These are phyloP conservation scores for Talaromyces sp. DNA, from an alignment of 2,329 filamentous ascomycete species.

Conservation along the genomic window DNA sequence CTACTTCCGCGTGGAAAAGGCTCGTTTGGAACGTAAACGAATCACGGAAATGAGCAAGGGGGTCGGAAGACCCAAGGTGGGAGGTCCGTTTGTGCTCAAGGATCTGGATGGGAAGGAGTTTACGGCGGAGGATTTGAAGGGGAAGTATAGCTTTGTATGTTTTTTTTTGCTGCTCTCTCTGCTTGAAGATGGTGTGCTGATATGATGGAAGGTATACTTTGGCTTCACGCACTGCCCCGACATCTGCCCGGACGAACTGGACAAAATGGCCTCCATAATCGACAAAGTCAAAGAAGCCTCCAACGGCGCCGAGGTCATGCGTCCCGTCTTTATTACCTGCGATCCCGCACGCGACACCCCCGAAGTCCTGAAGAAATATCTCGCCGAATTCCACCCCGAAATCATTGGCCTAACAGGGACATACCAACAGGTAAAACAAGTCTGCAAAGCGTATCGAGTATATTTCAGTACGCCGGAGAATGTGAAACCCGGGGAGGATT, in stretches of 20 bases:
- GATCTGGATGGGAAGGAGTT: constrained; percentile 80
- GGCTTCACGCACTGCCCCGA: constrained; percentile 98
- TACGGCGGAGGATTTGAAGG: constrained; percentile 77
- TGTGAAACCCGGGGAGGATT: constrained; percentile 91
- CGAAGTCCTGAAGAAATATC: constrained; percentile 76
- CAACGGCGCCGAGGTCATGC: constrained; percentile 50
- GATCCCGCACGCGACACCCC: constrained; percentile 91
- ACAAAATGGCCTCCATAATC: constrained; percentile 98
- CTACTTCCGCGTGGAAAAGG: constrained; percentile 94
- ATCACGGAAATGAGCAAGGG: constrained; percentile 92
- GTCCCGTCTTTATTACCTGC: constrained; percentile 90
- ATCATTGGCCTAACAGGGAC: constrained; percentile 89
- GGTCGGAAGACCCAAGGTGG: constrained; percentile 88
- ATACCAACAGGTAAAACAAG: constrained; percentile 88
- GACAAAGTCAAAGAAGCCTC: constrained; percentile 58
- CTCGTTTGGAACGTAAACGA: constrained; percentile 81
- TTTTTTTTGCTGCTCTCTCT: not conserved
- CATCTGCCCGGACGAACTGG: constrained; percentile 97
- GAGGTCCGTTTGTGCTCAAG: constrained; percentile 76
- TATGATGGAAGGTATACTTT: constrained; percentile 75
- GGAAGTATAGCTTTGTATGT: constrained; percentile 65
- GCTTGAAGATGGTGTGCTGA: not conserved
- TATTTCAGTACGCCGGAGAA: constrained; percentile 92
- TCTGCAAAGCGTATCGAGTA: constrained; percentile 94
- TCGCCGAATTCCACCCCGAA: constrained; percentile 83